Percentiles rank a stretch among this genome's conserved stretches.
These are phyloP conservation scores for Beta lomatogona DNA, from an alignment of 179 eudicot species.

Conservation along the genomic window DNA sequence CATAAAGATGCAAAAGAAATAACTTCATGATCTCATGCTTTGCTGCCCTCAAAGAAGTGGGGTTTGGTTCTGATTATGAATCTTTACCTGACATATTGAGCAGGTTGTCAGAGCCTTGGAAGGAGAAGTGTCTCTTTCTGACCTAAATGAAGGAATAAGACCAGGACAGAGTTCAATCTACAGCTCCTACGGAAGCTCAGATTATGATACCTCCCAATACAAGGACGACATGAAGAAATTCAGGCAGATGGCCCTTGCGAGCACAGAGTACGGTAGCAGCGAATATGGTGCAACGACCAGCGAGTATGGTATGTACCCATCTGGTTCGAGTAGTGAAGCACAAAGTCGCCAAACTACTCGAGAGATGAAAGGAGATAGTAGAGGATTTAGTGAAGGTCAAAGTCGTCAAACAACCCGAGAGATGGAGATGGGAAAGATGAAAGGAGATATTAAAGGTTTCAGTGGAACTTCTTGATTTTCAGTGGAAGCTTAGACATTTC, in stretches of 20 bases:
- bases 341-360: constrained; percentile 46
- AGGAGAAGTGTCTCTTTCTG: constrained; percentile 34
- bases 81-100: constrained; percentile 17
- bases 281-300: constrained; percentile 80
- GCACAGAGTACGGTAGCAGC: constrained; percentile 74
- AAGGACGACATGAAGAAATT: constrained; percentile 81
- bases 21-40: neutral
- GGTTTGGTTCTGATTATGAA: constrained; percentile 10
- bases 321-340: constrained; percentile 83
- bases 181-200: constrained; percentile 77
- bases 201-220: constrained; percentile 74
- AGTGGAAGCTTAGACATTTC: neutral
- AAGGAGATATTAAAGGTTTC: constrained; percentile 51
- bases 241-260: constrained; percentile 67
- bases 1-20: neutral
- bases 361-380: constrained; percentile 52
- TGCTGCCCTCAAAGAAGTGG: neutral
- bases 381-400: constrained; percentile 35
- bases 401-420: constrained; percentile 51
- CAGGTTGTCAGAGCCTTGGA: constrained; percentile 96
- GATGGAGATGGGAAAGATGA: constrained; percentile 63
- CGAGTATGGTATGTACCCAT: constrained; percentile 73
- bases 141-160: constrained; percentile 3
- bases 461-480: constrained; percentile 39
- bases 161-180: constrained; percentile 87